Evolutionary conservation across 345 rosid species (phyloP).

Genomic region (Zanthoxylum bungeanum): DNA sequence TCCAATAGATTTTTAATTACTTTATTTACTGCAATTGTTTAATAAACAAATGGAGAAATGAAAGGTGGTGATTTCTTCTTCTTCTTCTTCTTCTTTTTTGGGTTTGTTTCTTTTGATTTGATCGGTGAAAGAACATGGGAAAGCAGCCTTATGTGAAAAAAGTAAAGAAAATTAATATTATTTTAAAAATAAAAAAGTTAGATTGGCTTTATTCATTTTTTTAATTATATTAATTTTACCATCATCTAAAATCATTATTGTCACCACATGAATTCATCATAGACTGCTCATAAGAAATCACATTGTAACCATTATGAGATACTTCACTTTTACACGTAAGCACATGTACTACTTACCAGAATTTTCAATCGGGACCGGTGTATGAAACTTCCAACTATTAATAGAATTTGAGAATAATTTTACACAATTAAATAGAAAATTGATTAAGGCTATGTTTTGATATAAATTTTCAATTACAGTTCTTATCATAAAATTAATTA

Average conservation of each 20-base stretch:
- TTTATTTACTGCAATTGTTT: slow-evolving; percentile 8
- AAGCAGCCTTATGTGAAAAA: slow-evolving; percentile 21
- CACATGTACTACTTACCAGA: slow-evolving; percentile 3
- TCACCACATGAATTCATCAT: slow-evolving; percentile 51
- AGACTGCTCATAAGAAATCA: slow-evolving; percentile 46
- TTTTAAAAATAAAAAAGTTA: neutral
- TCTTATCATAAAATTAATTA: too few relatives aligned
- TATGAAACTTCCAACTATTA: too few relatives aligned
- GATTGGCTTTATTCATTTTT: neutral
- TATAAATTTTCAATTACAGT: too few relatives aligned
- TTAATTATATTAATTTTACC: slow-evolving; percentile 25
- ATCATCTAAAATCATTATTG: slow-evolving; percentile 53
- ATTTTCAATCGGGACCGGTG: too few relatives aligned
- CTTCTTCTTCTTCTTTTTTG: neutral
- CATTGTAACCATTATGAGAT: slow-evolving; percentile 42
- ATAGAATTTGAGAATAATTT: too few relatives aligned
- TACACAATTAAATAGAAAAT: neutral
- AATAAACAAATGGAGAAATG: neutral
- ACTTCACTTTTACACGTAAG: slow-evolving; percentile 31
- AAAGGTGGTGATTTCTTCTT: slow-evolving; percentile 14
- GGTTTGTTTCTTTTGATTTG: neutral
- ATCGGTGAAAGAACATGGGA: slow-evolving; percentile 47
- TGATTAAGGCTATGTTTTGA: too few relatives aligned
- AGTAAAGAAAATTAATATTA: neutral
- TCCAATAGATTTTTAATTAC: neutral